A percentile compares a stretch with the other conserved stretches of the same genome.
These are phyloP conservation scores for Fomes fomentarius DNA, from an alignment of 1,284 basidiomycete species.

Conservation along the genomic window DNA sequence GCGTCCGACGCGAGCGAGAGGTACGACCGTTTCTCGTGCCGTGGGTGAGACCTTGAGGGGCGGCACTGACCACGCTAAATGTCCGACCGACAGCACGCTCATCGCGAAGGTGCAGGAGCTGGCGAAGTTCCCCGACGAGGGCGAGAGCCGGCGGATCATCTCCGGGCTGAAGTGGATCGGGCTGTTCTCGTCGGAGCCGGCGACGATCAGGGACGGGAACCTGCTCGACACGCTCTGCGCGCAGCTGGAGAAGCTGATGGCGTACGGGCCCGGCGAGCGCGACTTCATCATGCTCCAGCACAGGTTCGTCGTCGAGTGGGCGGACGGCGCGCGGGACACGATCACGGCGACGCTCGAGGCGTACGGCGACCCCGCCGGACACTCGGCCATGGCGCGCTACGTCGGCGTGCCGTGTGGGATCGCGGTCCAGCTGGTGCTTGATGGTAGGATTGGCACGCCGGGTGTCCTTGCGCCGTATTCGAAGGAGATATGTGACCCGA, in stretches of 20 bases:
- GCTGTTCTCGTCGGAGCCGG: constrained; percentile 78
- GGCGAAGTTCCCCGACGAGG: constrained; percentile 71
- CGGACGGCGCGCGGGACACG: constrained; percentile 83
- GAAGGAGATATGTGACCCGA: constrained; percentile 85
- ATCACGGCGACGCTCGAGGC: constrained; percentile 92
- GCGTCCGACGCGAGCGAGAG: constrained; percentile 73
- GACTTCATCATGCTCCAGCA: constrained; percentile 99
- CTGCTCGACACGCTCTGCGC: constrained; percentile 95
- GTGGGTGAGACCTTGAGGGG: constrained; percentile 11
- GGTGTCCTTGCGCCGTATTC: constrained; percentile 92
- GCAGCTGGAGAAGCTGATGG: constrained; percentile 89
- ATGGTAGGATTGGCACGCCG: constrained; percentile 75
- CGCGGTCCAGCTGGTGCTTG: constrained; percentile 83
- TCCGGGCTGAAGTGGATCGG: constrained; percentile 94
- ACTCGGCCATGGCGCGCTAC: constrained; percentile 92
- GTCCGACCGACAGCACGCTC: constrained; percentile 49
- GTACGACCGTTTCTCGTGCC: constrained; percentile 42
- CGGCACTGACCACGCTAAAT: background rate
- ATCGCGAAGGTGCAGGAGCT: constrained; percentile 73
- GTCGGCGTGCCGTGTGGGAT: constrained; percentile 96
- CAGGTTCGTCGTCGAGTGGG: constrained; percentile 90
- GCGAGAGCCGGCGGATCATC: constrained; percentile 77
- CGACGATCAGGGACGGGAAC: constrained; percentile 72
- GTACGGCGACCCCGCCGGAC: constrained; percentile 84
- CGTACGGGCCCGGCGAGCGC: constrained; percentile 89